A percentile compares a stretch with the other conserved stretches of the same genome.
Evolutionary conservation across 768 basidiomycete species (phyloP).

Genomic region (Lactarius deliciosus): DNA sequence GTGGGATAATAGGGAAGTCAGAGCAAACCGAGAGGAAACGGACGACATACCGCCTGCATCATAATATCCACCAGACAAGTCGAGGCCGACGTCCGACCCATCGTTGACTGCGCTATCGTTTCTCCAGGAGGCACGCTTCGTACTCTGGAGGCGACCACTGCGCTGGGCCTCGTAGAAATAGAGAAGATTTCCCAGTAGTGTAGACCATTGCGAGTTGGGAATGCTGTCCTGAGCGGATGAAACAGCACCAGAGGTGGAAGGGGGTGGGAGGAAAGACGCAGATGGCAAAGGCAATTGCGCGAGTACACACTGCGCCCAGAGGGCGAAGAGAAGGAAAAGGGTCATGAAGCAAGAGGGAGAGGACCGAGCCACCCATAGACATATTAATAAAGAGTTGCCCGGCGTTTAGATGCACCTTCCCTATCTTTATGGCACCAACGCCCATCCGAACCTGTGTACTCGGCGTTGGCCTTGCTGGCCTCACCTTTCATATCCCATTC

Average conservation of each 20-base stretch:
- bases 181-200: conserved; percentile 72
- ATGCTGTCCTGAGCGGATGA: conserved; percentile 38
- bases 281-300: conserved; percentile 65
- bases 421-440: conserved; percentile 26
- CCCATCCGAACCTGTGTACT: conserved; percentile 71
- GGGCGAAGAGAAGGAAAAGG: conserved; percentile 15
- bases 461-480: conserved; percentile 69
- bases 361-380: background rate
- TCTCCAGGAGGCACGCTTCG: conserved; percentile 82
- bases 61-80: conserved; percentile 86
- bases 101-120: conserved; percentile 79
- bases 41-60: conserved; percentile 78
- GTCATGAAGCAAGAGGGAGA: background rate
- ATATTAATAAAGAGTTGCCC: background rate
- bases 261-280: conserved; percentile 64
- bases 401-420: background rate
- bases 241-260: conserved; percentile 53
- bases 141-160: conserved; percentile 66
- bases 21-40: background rate
- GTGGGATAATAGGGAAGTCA: background rate
- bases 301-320: conserved; percentile 35
- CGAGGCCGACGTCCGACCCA: conserved; percentile 68
- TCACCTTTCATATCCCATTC: conserved; percentile 82
- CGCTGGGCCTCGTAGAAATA: conserved; percentile 94
- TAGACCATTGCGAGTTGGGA: conserved; percentile 82